Evolutionary conservation across 1,284 basidiomycete species (phyloP).

Genomic region (Mycena citricolor): DNA sequence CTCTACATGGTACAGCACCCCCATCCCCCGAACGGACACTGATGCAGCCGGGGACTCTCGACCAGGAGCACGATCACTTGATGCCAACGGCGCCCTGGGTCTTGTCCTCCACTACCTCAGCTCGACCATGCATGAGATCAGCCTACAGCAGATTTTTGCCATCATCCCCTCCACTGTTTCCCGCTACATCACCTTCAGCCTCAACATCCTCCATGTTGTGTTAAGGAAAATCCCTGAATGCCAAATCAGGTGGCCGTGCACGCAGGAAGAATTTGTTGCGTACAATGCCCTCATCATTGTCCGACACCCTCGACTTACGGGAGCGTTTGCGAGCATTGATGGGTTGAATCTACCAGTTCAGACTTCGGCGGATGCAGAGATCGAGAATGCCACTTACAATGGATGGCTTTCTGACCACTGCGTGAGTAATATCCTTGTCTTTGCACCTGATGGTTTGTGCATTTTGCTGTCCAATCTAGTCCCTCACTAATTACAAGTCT

Average conservation of each 20-base stretch:
- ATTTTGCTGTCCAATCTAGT: background rate
- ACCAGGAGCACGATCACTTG: slow-evolving; percentile 35
- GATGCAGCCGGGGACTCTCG: slow-evolving; percentile 28
- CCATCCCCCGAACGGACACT: slow-evolving; percentile 38
- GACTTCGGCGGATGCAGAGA: slow-evolving; percentile 34
- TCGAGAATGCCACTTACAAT: slow-evolving; percentile 31
- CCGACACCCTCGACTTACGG: slow-evolving; percentile 37
- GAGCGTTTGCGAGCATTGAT: slow-evolving; percentile 42
- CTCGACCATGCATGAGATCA: background rate
- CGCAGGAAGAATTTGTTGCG: slow-evolving; percentile 2
- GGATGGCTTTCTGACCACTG: slow-evolving; percentile 46
- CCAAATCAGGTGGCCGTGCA: background rate
- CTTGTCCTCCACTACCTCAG: slow-evolving; percentile 45
- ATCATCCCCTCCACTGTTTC: slow-evolving; percentile 32
- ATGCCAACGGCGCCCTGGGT: slow-evolving; percentile 45
- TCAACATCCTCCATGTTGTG: background rate
- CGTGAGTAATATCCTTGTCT: slow-evolving; percentile 28
- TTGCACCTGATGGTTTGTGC: slow-evolving; percentile 2
- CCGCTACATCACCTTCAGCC: slow-evolving; percentile 24
- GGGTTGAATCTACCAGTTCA: slow-evolving; percentile 32
- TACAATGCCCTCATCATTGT: slow-evolving; percentile 30
- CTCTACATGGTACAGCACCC: slow-evolving; percentile 31
- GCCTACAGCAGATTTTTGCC: slow-evolving; percentile 26
- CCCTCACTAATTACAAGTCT: background rate
- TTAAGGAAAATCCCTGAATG: background rate